Base-by-base conservation (phyloP, 169 alveolate genomes). In the Babesia bigemina region DNA sequence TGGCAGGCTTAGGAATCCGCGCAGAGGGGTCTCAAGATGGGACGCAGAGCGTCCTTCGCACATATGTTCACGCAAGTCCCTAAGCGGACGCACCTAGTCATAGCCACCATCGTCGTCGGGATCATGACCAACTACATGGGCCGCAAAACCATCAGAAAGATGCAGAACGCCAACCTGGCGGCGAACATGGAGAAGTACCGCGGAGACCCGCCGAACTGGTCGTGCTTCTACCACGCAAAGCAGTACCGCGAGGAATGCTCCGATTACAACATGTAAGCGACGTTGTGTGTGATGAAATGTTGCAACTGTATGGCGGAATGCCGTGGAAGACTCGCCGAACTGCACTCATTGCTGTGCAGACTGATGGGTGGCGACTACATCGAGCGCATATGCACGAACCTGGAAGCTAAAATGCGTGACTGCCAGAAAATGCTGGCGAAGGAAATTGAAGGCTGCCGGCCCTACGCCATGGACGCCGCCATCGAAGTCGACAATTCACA, bases 181-280 rank as follows among this genome's bases (percentile, higher is more conserved):
- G 29, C 56, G 13, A 79, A 70, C 48, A 21, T 79, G 63, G 66
- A 79, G 19, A 26, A 21, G 19, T 13, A 70, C 50, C 45, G 26
- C 29, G 62, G 42, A 14, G 62, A 60, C 47, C 55, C 63, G 22
- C 67, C 71, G 21, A 87, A 88, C 63, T 88, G 91, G 91, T 59
- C 82, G n/a, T 88, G 93, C 62, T 88, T 75, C 69, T 79, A 84
- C 78, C 44, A 71, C 21, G 91, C 93, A 19, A 88, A 70, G 75
- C 93, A 88, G 75, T 88, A 88, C 59, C 91, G 87, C 16, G 86
- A 84, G 52, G 93, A 88, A 61, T 88, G 93, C 28, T 71, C 85
- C 9, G 77, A 79, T 13, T 29, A 56, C 42, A 69, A 69, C 57
- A 70, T 82, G 87, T 79, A 45, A 36, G 79, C 12, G 19, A 6